Evolutionary conservation across 1,139 yeast species (phyloP).

Genomic region (Yamadazyma triangularis): DNA sequence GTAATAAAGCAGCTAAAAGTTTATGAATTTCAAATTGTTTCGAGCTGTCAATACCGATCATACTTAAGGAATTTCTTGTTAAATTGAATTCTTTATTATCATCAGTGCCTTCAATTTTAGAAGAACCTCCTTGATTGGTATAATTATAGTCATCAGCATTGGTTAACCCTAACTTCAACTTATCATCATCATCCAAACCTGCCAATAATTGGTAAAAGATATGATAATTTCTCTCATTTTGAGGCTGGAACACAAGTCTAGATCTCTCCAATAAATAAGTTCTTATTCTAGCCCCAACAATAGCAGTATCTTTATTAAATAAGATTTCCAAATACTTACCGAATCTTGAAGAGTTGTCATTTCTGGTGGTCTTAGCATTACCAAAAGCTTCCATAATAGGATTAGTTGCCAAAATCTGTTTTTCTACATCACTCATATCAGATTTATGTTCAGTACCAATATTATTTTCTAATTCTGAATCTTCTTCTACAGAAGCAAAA

Average conservation of each 20-base stretch:
- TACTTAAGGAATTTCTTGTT: slow-evolving; percentile 69
- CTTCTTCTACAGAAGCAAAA: slow-evolving; percentile 90
- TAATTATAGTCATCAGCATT: slow-evolving; percentile 69
- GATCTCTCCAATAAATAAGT: slow-evolving; percentile 92
- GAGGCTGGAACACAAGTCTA: slow-evolving; percentile 89
- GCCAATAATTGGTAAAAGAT: slow-evolving; percentile 87
- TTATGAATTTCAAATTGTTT: slow-evolving; percentile 70
- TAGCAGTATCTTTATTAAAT: slow-evolving; percentile 68
- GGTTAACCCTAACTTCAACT: slow-evolving; percentile 55
- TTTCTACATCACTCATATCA: slow-evolving; percentile 89
- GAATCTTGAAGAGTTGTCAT: slow-evolving; percentile 94
- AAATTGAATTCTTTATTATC: slow-evolving; percentile 72
- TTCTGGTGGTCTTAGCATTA: slow-evolving; percentile 97
- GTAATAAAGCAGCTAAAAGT: slow-evolving; percentile 83
- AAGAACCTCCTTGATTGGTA: slow-evolving; percentile 86
- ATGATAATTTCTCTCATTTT: slow-evolving; percentile 86
- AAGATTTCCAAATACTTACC: slow-evolving; percentile 93
- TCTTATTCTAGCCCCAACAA: slow-evolving; percentile 91
- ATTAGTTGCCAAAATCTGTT: slow-evolving; percentile 92
- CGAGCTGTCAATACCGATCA: slow-evolving; percentile 66
- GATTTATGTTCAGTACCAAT: slow-evolving; percentile 45
- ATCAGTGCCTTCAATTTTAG: slow-evolving; percentile 71
- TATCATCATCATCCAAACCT: slow-evolving; percentile 65
- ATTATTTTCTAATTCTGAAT: slow-evolving; percentile 31
- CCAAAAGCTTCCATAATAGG: slow-evolving; percentile 99